Conservation (phyloP, 2,329 filamentous ascomycete genomes). For the Epichloe sylvatica region DNA sequence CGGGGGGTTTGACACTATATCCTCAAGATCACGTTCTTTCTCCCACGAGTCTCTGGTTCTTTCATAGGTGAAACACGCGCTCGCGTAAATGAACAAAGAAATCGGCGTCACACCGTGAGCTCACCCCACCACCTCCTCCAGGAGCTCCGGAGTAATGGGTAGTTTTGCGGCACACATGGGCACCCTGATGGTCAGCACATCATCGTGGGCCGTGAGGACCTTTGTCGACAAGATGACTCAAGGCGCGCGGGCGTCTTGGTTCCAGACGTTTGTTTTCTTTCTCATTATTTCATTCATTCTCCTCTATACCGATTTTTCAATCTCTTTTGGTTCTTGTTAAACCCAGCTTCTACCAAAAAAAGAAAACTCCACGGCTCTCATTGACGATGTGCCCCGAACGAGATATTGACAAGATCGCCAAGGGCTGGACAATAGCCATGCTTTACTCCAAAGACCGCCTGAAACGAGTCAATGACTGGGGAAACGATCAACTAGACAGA, state of each 20-base stretch:
- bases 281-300: not conserved
- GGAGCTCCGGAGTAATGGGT: not conserved
- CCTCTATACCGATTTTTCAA: not conserved
- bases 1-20: too few species aligned
- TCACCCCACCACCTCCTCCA: too few species aligned
- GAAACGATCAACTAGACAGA: conserved; percentile 19
- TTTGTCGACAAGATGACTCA: conserved; percentile 3
- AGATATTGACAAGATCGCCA: conserved; percentile 22
- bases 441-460: conserved; percentile 21
- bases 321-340: not conserved
- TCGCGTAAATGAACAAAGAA: too few species aligned
- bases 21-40: too few species aligned
- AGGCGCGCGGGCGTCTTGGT: not conserved
- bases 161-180: not conserved
- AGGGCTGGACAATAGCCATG: conserved; percentile 26
- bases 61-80: too few species aligned
- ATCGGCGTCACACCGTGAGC: too few species aligned
- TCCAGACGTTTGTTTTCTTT: not conserved
- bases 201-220: conserved; percentile 1
- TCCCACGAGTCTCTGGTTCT: too few species aligned
- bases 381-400: conserved; percentile 14
- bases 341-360: too few species aligned
- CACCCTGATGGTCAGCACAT: not conserved
- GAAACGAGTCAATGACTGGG: conserved; percentile 17
- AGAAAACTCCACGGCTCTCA: not conserved